Evolutionary conservation across 495 filamentous ascomycete species (phyloP), one percentile per base, ranked within the genome.

Genomic region (Glonium stellatum): DNA sequence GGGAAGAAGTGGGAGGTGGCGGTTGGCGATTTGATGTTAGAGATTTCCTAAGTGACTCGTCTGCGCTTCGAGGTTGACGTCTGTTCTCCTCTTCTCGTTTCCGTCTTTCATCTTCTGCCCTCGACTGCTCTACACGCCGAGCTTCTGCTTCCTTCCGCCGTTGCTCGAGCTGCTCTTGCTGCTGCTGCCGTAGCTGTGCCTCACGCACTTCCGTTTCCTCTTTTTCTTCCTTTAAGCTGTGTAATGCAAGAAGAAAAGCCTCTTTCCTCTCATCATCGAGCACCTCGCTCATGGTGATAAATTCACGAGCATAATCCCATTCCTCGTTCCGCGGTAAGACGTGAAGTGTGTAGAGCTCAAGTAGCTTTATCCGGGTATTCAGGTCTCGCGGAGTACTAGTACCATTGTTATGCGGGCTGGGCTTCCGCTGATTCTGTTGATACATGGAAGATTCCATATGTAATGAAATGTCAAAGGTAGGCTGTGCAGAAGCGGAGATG

Each of bases 211-310:
- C 85, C n/a, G 89, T 85, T 49, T 83, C 81, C 44, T 92, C 79
- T 65, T 83, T 87, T 70, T 92, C 86, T 63, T 82, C 80, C 59
- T 79, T 79, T 36, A 87, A 67, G 1, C 70, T 71, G 36, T 84
- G 78, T 23, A 85, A 69, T 23, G 81, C 88, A 64, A 90, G 87
- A 2, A 92, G 68, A 70, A 95, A 95, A 0, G 84, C 84, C 51
- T 97, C 93, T 70, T 88, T 85, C 36, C 88, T 82, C 70, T 97
- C 93, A 57, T 97, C 92, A 70, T 97, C 93, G 0, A 98, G 82
- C 22, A 93, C 81, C 39, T 90, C 82, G 67, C 82, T 90, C 60
- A 90, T 78, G 58, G 78, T 84, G 58, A 97, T 92, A 75, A 97
- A 97, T 64, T 93, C 87, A 25, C 81, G 79, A 0, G 93, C 90